Conservation (phyloP, 108 stramenopile species). For the Aurantiochytrium sp. region DNA sequence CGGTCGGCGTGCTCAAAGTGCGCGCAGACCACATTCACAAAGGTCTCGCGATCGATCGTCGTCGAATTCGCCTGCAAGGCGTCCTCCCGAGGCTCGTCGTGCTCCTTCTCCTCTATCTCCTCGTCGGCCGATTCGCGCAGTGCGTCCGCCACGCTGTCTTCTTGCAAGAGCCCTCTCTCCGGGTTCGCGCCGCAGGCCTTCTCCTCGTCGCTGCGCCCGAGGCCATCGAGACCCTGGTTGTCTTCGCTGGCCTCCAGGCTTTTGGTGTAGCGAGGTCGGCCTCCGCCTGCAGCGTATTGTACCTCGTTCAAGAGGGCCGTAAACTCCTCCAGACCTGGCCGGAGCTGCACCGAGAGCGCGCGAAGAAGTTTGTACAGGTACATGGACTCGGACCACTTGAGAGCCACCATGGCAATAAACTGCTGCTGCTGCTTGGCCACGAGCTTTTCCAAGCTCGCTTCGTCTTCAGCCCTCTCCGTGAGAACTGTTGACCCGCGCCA, state of each 20-base stretch:
- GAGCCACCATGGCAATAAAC: not conserved
- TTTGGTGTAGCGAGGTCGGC: too few relatives aligned
- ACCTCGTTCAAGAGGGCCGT: not conserved
- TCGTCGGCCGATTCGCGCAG: too few relatives aligned
- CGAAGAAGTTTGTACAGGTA: not conserved
- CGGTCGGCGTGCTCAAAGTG: slow-evolving; percentile 26
- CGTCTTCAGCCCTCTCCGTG: not conserved
- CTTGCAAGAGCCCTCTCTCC: not conserved
- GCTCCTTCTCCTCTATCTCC: too few relatives aligned
- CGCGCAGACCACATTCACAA: not conserved
- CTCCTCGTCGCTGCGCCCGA: too few relatives aligned
- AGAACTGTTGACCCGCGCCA: not conserved
- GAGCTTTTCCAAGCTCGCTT: not conserved
- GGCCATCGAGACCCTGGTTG: too few relatives aligned
- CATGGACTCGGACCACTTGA: not conserved
- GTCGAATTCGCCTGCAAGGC: too few relatives aligned
- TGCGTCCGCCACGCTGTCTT: too few relatives aligned
- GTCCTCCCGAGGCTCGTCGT: too few relatives aligned
- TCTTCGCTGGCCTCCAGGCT: too few relatives aligned
- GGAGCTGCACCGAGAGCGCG: not conserved
- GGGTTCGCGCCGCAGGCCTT: not conserved
- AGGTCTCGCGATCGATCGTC: not conserved
- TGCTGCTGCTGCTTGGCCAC: not conserved
- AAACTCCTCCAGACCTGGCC: slow-evolving; percentile 3
- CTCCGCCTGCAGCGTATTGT: not conserved